Evolutionary conservation across 306 rosid genomes (phyloP), one percentile per base, ranked within the genome.

Genomic region (Luffa acutangula): DNA sequence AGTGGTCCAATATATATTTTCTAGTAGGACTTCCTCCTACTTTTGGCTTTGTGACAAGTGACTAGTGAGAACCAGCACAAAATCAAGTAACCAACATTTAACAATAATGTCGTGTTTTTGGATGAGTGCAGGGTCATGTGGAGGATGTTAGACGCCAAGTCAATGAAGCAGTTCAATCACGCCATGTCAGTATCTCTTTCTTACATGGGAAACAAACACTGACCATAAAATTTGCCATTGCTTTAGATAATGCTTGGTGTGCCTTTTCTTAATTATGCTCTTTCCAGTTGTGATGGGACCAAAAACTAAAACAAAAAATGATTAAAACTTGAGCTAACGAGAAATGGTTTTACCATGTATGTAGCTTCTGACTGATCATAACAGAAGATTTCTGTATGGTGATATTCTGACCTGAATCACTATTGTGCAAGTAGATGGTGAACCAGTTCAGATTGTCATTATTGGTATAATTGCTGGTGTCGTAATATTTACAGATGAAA

Each of bases 111-210:
- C 56, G 25, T 76, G 13, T 20, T 62, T 20, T 57, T 33, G 17
- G 63, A 3, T 76, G 80, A 76, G 51, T 90, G 89, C 75, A 95
- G 97, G 97, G 99, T 82, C 90, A 91, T 14, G 89, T 90, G 34
- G 97, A 90, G 82, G 97, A 91, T 84, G 99, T 95, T 81, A 90
- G 88, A 83, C 93, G 96, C 59, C 94, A 89, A 86, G 96, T 91
- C 71, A 91, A 95, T 58, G 99, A 95, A 91, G 97, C 97, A 82
- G 89, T 93, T 86, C 91, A 89, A 86, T 87, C 97, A 78, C 99
- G 97, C 78, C 86, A 90, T 85, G 99, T 95, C 72, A 87, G 99
- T 93, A 18, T 84, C 84, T 87, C 81, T 39, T 79, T 71, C 83
- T 58, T 69, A 46, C 75, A 37, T 34, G 1, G 49, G 6, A 33